Base-by-base conservation (phyloP, 306 rosid genomes). In the Malus orientalis region DNA sequence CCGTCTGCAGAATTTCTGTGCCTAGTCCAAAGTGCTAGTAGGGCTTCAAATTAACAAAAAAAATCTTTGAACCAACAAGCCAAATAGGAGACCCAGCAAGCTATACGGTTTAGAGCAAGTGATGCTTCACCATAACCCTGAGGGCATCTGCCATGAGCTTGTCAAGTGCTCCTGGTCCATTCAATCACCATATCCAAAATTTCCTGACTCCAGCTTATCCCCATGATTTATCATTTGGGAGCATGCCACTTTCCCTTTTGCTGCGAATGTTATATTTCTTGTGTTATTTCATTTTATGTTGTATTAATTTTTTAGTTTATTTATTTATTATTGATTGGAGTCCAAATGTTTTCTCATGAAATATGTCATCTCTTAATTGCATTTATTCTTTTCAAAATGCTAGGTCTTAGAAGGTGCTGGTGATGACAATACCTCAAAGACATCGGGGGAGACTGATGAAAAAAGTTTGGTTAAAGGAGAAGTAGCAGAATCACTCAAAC, bases 331-430 rank as follows among this genome's bases (percentile, higher is more conserved):
- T 25, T 36, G 14, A 60, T 20, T 16, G 40, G 47, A 44, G 54
- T 60, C 20, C 60, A 71, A 20, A 29, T 53, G 20, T 42, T 69
- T 62, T 74, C 25, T 54, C 2, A 36, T n/a, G 45, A 47, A 58
- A 27, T 8, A 5, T 60, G 30, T 42, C 44, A 59, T 67, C 10
- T 69, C 12, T 62, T 82, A 54, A 59, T 79, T 71, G 33, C 77
- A 49, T 77, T 51, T 53, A 8, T 82, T 80, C 69, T 42, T 8
- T 76, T 76, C 45, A 73, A 75, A 61, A 76, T 87, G 77, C 63
- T 77, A 94, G 98, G 86, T 85, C 81, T 80, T 94, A 79, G 95
- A 90, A 76, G 90, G 85, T 70, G 85, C 78, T 67, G 86, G 72
- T 78, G 90, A 85, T 69, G 90, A 84, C 47, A 80, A 84, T 84